Evolutionary conservation across 1,139 yeast genomes (phyloP), one percentile per base, ranked within the genome.

Genomic region (Kodamaea sp.): DNA sequence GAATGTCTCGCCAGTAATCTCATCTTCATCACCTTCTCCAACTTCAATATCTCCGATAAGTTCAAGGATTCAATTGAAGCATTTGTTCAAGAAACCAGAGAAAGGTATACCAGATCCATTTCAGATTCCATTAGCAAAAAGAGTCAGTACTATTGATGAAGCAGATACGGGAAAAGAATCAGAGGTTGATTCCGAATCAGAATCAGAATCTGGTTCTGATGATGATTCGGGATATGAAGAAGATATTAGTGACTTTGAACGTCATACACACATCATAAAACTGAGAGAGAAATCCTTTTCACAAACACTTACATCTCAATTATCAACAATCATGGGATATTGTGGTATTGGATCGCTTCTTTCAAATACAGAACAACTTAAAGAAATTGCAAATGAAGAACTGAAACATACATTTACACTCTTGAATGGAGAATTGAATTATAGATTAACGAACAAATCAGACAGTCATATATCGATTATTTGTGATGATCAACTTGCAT

Each of bases 401-500:
- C 63, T 60, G 63, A 48, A 52, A 36, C 42, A 57, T 10, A 65
- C 72, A 0, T 65, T 48, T 38, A 61, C 68, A 6, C 45, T 67
- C n/a, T 45, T 67, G 23, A 59, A 54, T 31, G 42, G 41, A 6
- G 44, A 45, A 10, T 41, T 49, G 38, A 60, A 58, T 38, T 51
- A 50, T 38, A 54, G 55, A 27, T 47, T 66, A 11, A 49, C 62
- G 22, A 45, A 58, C 12, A 49, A 55, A 23, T 40, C 47, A 23
- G 53, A 52, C 32, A 49, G 46, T 25, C 30, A 46, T 24, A 70
- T 61, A 34, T 81, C 86, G 2, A 81, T 81, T 3, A 79, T 82
- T 30, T 78, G 79, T 27, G 76, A 75, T 12, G 61, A 65, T 8
- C 86, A 81, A 49, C 61, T 79, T 29, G 60, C 65, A 31, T 51